These are phyloP conservation scores for Neurospora sp. DNA, from an alignment of 495 filamentous ascomycete species.

Conservation along the genomic window DNA sequence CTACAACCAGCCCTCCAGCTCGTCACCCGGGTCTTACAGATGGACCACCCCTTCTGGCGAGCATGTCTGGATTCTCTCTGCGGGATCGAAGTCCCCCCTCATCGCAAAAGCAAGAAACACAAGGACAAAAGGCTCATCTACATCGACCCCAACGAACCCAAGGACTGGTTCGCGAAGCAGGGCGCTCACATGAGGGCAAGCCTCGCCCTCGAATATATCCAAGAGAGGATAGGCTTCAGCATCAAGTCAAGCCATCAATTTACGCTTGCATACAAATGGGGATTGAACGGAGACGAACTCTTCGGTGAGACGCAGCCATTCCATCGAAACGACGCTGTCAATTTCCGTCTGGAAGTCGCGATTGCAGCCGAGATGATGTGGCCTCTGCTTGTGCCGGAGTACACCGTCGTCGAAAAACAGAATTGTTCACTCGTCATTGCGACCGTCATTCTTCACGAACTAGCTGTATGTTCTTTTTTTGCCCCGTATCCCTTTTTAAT, in stretches of 20 bases:
- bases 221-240: not conserved
- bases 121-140: not conserved
- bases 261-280: not conserved
- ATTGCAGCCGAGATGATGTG: slow-evolving; percentile 22
- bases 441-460: slow-evolving; percentile 23
- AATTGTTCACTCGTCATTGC: slow-evolving; percentile 13
- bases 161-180: not conserved
- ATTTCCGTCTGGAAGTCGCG: not conserved
- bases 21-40: slow-evolving; percentile 12
- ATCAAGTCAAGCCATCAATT: not conserved
- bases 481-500: not conserved
- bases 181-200: not conserved
- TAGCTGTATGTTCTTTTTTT: slow-evolving; percentile 12
- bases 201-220: not conserved
- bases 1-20: slow-evolving; percentile 25
- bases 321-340: not conserved
- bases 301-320: not conserved
- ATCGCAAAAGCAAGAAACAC: not conserved
- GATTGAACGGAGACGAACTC: too few species aligned
- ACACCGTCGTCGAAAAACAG: slow-evolving; percentile 23
- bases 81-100: not conserved
- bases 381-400: slow-evolving; percentile 23
- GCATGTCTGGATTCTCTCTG: slow-evolving; percentile 14
- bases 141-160: not conserved
- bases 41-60: slow-evolving; percentile 8